Conservation (phyloP, 2,329 filamentous ascomycete species). For the Amesomyces nigricolor region DNA sequence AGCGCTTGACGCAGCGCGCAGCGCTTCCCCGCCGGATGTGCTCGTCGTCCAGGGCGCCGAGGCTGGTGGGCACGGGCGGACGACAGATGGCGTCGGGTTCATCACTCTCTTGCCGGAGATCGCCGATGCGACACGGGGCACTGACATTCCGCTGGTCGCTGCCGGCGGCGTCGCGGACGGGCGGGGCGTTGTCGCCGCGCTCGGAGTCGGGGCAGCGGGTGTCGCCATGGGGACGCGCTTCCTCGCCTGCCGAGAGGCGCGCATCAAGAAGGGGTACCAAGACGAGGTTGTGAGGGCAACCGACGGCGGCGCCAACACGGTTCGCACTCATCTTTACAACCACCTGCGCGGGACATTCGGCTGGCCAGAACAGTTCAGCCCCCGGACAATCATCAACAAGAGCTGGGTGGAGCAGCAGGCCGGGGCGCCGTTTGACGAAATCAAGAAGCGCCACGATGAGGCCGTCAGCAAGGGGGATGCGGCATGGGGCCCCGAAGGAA, state of each 20-base stretch:
- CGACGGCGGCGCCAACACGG: conserved; percentile 37
- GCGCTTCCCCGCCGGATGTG: conserved; percentile 39
- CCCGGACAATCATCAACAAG: conserved; percentile 36
- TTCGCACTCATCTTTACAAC: conserved; percentile 41
- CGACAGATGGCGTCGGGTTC: conserved; percentile 39
- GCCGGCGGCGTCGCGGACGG: conserved; percentile 51
- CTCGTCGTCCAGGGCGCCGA: conserved; percentile 49
- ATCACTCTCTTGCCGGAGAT: conserved; percentile 47
- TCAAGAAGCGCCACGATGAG: conserved; percentile 40
- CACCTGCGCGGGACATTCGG: conserved; percentile 39
- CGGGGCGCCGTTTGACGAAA: conserved; percentile 39
- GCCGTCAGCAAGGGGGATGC: conserved; percentile 36
- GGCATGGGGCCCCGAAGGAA: conserved; percentile 44
- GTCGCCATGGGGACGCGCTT: conserved; percentile 60
- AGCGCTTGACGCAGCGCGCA: conserved; percentile 37
- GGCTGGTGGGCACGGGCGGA: conserved; percentile 49
- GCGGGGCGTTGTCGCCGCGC: conserved; percentile 43
- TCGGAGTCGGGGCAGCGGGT: conserved; percentile 48
- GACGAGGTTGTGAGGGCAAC: conserved; percentile 37
- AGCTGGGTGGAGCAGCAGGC: conserved; percentile 34
- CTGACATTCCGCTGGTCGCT: conserved; percentile 42
- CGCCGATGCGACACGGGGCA: conserved; percentile 34
- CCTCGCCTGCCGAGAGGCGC: conserved; percentile 43
- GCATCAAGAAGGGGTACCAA: conserved; percentile 38
- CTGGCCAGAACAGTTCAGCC: conserved; percentile 39